phyloP scores from a whole-genome alignment of 2,329 filamentous ascomycete genomes.

The Scytalidium lignicola region DNA sequence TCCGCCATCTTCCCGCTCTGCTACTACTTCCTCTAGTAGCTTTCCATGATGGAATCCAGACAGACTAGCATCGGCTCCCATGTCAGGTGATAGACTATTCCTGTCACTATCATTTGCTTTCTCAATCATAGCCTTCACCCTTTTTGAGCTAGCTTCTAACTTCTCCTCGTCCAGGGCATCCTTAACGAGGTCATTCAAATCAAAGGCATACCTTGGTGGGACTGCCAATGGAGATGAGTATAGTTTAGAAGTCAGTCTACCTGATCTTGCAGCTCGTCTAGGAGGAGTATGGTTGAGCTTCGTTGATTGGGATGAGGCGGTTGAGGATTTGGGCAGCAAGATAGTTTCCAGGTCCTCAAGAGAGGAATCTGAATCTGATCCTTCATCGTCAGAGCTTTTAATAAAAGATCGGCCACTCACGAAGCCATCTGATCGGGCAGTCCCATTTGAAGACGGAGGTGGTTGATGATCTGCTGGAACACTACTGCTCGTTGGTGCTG shows the following conservation, averaged over 20 bases:
- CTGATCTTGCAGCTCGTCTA: conserved; percentile 6
- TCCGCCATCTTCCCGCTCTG: conserved; percentile 36
- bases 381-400: conserved; percentile 68
- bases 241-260: conserved; percentile 7
- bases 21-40: conserved; percentile 36
- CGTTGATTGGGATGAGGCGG: conserved; percentile 2
- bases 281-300: conserved; percentile 9
- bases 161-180: conserved; percentile 55
- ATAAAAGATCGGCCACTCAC: conserved; percentile 45
- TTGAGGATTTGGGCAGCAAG: conserved; percentile 5
- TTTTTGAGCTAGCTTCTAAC: conserved; percentile 48
- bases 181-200: conserved; percentile 56
- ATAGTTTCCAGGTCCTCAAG: conserved; percentile 44
- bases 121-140: conserved; percentile 30
- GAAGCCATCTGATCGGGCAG: not conserved
- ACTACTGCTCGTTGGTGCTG: not conserved
- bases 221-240: conserved; percentile 44
- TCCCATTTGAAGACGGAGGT: not conserved
- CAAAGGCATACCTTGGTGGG: conserved; percentile 55
- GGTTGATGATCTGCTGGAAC: too few relatives aligned
- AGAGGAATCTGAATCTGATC: conserved; percentile 50
- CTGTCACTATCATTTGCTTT: conserved; percentile 18
- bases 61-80: conserved; percentile 2
- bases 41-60: conserved; percentile 25
- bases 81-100: conserved; percentile 6